phyloP scores from a whole-genome alignment of 2,329 filamentous ascomycete species.

The Chrysoporthe cubensis region DNA sequence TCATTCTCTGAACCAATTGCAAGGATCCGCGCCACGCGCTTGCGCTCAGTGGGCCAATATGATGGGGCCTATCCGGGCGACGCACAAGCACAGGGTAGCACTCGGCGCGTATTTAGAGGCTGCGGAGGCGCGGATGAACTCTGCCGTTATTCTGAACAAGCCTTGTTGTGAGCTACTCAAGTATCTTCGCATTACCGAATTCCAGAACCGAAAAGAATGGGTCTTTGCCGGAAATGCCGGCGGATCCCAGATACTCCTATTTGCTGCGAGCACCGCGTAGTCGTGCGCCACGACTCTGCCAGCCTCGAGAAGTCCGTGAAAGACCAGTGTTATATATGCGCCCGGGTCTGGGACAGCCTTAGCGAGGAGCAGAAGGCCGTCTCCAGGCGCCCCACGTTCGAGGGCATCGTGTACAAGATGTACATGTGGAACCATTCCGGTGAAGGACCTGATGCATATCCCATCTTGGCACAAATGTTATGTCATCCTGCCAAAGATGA shows the following conservation, averaged over 20 bases:
- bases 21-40: background rate
- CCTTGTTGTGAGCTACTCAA: too few species aligned
- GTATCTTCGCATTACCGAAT: too few species aligned
- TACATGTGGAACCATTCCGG: background rate
- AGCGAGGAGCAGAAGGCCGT: constrained; percentile 15
- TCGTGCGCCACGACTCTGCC: background rate
- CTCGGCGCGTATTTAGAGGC: too few species aligned
- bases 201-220: constrained; percentile 3
- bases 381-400: background rate
- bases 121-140: too few species aligned
- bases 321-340: constrained; percentile 10
- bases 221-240: constrained; percentile 16
- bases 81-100: too few species aligned
- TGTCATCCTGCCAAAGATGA: constrained; percentile 11
- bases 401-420: constrained; percentile 4
- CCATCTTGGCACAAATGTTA: background rate
- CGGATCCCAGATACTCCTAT: constrained; percentile 1
- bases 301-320: constrained; percentile 1
- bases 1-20: background rate
- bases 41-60: background rate
- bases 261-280: background rate
- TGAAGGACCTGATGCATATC: too few species aligned
- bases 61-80: too few species aligned
- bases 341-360: constrained; percentile 10
- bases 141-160: too few species aligned